Base-by-base conservation (phyloP, 106 monocot genomes). In the Narthecium ossifragum region DNA sequence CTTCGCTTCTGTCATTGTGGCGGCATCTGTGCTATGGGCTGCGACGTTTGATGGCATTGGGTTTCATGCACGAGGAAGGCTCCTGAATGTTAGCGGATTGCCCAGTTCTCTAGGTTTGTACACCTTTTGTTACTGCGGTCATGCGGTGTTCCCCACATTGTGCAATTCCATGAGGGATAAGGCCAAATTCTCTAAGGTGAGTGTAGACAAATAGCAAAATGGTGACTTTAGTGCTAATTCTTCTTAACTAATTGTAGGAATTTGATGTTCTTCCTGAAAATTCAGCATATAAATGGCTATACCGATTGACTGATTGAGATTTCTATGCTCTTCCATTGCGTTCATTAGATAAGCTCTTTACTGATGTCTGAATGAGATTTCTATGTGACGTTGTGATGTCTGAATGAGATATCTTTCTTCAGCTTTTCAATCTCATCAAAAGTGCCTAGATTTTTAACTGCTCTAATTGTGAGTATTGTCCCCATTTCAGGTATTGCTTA, bases 81-180 rank as follows among this genome's bases (percentile, higher is more conserved):
- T 57, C 2, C 21, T 75, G 17, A 63, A 68, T 24, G 12, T 37
- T 10, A n/a, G 36, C 4, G 75, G 75, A 30, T 41, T 75, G 37
- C 62, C 68, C 1, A 68, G 62, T 13, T 59, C 75, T 15, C 9
- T 75, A 15, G 68, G 75, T 31, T 41, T 73, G 43, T 73, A 60
- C 28, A 24, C 66, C 31, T 73, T 73, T 26, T 73, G 66, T 36
- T 73, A 66, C 21, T 66, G 73, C 17, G 73, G 66, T 52, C 73
- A 73, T 60, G 73, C 66, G 31, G 73, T 73, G 3, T 73, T 73
- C 34, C 73, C 73, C 14, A 60, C 73, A 2, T 13, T 73, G 13
- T 54, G 31, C 53, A 68, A 27, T 34, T 73, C 73, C 8, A 73
- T 73, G 73, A 73, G 61, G 23, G 26, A 66, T 0, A 73, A 53